Conservation (phyloP, 106 monocot genomes). For the Xerophyta viscosa region DNA sequence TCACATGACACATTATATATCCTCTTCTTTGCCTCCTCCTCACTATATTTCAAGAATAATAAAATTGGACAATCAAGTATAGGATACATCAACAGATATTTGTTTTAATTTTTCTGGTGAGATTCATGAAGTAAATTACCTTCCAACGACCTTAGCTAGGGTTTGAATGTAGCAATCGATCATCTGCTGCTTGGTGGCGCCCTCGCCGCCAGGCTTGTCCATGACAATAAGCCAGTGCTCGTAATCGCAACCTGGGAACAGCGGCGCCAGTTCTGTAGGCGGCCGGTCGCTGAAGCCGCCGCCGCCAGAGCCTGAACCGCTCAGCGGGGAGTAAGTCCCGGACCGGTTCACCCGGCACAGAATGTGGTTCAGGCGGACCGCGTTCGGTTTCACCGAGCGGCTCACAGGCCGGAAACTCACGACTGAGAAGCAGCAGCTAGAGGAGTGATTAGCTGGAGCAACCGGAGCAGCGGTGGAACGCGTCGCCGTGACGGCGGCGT, state of each 20-base stretch:
- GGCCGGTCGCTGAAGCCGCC: conserved; percentile 62
- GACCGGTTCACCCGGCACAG: conserved; percentile 25
- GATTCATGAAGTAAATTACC: no score
- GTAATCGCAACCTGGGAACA: conserved; percentile 74
- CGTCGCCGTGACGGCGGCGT: neutral
- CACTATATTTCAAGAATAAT: conserved; percentile 27
- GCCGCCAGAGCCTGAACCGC: conserved; percentile 16
- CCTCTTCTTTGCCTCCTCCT: conserved; percentile 81
- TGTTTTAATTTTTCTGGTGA: no score
- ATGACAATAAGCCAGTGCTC: conserved; percentile 84
- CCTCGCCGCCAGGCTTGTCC: conserved; percentile 63
- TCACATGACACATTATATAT: conserved; percentile 91
- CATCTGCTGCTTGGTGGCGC: conserved; percentile 65
- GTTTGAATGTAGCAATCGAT: conserved; percentile 78
- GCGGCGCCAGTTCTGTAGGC: conserved; percentile 69
- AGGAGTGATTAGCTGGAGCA: no score
- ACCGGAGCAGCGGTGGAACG: conserved; percentile 1
- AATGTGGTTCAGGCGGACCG: neutral
- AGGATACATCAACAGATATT: no score
- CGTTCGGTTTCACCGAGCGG: no score
- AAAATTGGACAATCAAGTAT: no score
- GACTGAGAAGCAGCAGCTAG: neutral
- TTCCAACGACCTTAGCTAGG: conserved; percentile 73
- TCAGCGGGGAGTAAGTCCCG: conserved; percentile 37
- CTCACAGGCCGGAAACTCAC: neutral